Percentiles rank a stretch among this genome's conserved stretches.
Conservation (phyloP, 2,329 filamentous ascomycete species). For the Pyrenophora teres region DNA sequence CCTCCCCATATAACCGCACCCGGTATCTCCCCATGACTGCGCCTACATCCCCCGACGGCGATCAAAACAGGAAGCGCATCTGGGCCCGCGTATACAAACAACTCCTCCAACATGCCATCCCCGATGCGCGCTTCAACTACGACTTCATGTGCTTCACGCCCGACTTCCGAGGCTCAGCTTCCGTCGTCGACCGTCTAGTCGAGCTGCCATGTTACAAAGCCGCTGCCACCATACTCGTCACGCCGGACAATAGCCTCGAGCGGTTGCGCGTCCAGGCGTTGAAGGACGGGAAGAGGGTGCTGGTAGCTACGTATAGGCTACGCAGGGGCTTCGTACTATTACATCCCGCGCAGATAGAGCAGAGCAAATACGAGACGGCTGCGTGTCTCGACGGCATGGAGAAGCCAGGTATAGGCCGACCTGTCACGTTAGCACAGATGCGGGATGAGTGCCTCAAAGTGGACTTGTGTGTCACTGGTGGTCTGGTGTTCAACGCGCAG, state of each 20-base stretch:
- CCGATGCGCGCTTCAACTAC: slow-evolving; percentile 52
- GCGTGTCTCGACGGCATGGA: slow-evolving; percentile 54
- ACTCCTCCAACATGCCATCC: slow-evolving; percentile 47
- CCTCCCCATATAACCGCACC: neutral
- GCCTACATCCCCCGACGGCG: slow-evolving; percentile 12
- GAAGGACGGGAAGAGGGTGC: slow-evolving; percentile 48
- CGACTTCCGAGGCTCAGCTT: slow-evolving; percentile 49
- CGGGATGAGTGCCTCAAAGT: slow-evolving; percentile 33
- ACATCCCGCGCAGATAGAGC: slow-evolving; percentile 42
- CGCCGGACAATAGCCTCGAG: slow-evolving; percentile 54
- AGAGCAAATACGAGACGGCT: slow-evolving; percentile 38
- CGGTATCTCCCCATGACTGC: slow-evolving; percentile 17
- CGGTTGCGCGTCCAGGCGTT: slow-evolving; percentile 47
- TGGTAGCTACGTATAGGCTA: slow-evolving; percentile 52
- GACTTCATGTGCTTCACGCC: slow-evolving; percentile 53
- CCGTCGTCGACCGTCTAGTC: slow-evolving; percentile 40
- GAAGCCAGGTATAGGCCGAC: slow-evolving; percentile 41
- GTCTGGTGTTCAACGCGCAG: slow-evolving; percentile 46
- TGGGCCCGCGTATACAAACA: slow-evolving; percentile 43
- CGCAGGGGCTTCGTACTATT: slow-evolving; percentile 51
- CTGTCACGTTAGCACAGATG: slow-evolving; percentile 46
- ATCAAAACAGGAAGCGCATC: slow-evolving; percentile 21
- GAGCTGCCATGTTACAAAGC: slow-evolving; percentile 41
- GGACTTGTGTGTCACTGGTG: slow-evolving; percentile 50
- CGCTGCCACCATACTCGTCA: slow-evolving; percentile 46